These are phyloP conservation scores for Diplodia sapinea DNA, from an alignment of 2,329 filamentous ascomycete species.

Conservation along the genomic window DNA sequence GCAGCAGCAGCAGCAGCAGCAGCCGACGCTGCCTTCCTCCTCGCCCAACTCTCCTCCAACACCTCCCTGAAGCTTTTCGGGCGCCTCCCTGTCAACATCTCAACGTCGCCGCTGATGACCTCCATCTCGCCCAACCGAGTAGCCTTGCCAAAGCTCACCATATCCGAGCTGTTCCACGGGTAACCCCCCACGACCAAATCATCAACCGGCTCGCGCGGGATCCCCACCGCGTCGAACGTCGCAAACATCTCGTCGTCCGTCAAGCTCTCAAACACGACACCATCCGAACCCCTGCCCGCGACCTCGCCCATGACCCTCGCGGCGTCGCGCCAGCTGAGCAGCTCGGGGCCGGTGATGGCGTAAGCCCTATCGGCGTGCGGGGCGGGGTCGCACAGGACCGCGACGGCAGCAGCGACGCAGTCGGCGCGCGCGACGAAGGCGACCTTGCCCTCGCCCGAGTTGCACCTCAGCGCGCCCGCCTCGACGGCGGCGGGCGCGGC, in stretches of 20 bases:
- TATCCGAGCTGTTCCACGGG: constrained; percentile 17
- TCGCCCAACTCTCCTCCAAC: constrained; percentile 15
- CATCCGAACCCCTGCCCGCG: neutral
- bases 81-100: constrained; percentile 10
- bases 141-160: constrained; percentile 23
- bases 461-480: neutral
- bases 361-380: neutral
- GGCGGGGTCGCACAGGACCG: constrained; percentile 4
- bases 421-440: constrained; percentile 22
- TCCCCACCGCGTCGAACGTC: constrained; percentile 1
- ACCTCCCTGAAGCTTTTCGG: constrained; percentile 18
- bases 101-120: constrained; percentile 16
- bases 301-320: constrained; percentile 14
- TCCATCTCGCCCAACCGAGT: constrained; percentile 27
- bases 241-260: constrained; percentile 14
- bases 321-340: constrained; percentile 18
- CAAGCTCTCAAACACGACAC: neutral
- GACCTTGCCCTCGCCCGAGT: constrained; percentile 13
- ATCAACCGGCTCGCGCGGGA: constrained; percentile 12
- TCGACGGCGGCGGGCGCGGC: constrained; percentile 5
- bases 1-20: constrained; percentile 39
- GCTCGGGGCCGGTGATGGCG: constrained; percentile 26
- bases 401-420: constrained; percentile 24
- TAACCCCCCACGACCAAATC: neutral
- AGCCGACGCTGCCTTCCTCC: constrained; percentile 51